Conservation (phyloP, 805 yeast genomes). For the Schwanniomyces yamadae region DNA sequence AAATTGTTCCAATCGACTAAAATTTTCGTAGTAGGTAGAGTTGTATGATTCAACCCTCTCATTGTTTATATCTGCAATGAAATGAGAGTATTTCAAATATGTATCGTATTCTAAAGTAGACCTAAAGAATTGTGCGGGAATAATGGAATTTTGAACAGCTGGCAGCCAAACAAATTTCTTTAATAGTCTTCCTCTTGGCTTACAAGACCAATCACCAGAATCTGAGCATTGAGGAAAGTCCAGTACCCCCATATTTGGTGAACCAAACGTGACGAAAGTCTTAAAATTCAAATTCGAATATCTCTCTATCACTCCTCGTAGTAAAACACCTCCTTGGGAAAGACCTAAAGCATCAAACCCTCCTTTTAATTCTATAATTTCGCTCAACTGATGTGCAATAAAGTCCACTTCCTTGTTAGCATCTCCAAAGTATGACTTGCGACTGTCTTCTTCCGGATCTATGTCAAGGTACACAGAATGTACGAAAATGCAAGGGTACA, state of each 20-base stretch:
- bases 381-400: slow-evolving; percentile 55
- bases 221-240: slow-evolving; percentile 62
- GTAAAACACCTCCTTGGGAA: slow-evolving; percentile 81
- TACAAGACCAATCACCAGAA: slow-evolving; percentile 58
- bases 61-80: slow-evolving; percentile 66
- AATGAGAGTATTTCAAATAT: slow-evolving; percentile 56
- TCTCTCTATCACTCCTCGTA: slow-evolving; percentile 63
- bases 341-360: slow-evolving; percentile 79
- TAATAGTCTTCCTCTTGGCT: slow-evolving; percentile 50
- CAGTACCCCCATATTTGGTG: slow-evolving; percentile 75
- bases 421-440: slow-evolving; percentile 58
- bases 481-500: slow-evolving; percentile 50
- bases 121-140: slow-evolving; percentile 78
- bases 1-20: slow-evolving; percentile 47
- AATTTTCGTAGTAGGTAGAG: slow-evolving; percentile 40
- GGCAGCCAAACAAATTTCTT: slow-evolving; percentile 60
- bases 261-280: slow-evolving; percentile 69
- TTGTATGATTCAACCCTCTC: slow-evolving; percentile 42
- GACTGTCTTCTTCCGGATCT: slow-evolving; percentile 52
- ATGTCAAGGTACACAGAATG: slow-evolving; percentile 53
- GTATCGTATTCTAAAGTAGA: slow-evolving; percentile 53
- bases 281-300: slow-evolving; percentile 46
- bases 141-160: slow-evolving; percentile 52
- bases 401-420: slow-evolving; percentile 51
- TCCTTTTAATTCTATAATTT: slow-evolving; percentile 41